A percentile compares a stretch with the other conserved stretches of the same genome.
These are phyloP conservation scores for Neostapfia colusana DNA, from an alignment of 176 grass and related monocot species.

Conservation along the genomic window DNA sequence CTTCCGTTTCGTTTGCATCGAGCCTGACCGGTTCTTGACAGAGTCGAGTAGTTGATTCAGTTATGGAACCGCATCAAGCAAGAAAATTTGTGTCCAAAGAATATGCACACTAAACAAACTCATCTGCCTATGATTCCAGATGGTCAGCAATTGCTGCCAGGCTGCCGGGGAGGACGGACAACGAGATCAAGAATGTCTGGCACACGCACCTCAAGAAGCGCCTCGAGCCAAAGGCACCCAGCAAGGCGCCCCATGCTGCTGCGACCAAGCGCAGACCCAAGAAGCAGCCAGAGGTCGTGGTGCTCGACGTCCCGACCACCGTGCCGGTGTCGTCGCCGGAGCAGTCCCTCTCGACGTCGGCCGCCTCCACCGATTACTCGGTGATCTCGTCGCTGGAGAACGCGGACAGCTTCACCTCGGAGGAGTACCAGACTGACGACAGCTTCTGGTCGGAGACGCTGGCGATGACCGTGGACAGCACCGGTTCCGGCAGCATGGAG, in stretches of 20 bases:
- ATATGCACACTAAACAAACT: constrained; percentile 10
- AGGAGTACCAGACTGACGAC: constrained; percentile 59
- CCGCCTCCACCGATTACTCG: constrained; percentile 26
- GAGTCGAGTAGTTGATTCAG: constrained; percentile 1
- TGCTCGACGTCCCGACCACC: background rate
- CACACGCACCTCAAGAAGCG: constrained; percentile 84
- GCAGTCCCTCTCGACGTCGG: constrained; percentile 39
- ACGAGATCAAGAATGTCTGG: constrained; percentile 95
- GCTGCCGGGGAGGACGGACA: constrained; percentile 84
- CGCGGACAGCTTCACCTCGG: constrained; percentile 51
- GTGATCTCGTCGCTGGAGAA: constrained; percentile 33
- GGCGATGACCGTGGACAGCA: constrained; percentile 39
- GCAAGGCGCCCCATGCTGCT: background rate
- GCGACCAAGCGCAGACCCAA: constrained; percentile 37
- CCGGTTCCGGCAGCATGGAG: constrained; percentile 12
- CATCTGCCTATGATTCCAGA: background rate
- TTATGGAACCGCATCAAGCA: background rate
- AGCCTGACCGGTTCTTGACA: background rate
- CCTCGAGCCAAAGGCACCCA: constrained; percentile 22
- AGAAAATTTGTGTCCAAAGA: background rate
- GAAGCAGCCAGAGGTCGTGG: background rate
- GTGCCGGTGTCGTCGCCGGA: constrained; percentile 33
- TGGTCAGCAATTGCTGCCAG: constrained; percentile 81
- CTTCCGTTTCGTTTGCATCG: no score
- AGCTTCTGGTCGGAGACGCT: constrained; percentile 73